These are phyloP conservation scores for Pseudonitzschia multistriata DNA, from an alignment of 108 stramenopile genomes.

Conservation along the genomic window DNA sequence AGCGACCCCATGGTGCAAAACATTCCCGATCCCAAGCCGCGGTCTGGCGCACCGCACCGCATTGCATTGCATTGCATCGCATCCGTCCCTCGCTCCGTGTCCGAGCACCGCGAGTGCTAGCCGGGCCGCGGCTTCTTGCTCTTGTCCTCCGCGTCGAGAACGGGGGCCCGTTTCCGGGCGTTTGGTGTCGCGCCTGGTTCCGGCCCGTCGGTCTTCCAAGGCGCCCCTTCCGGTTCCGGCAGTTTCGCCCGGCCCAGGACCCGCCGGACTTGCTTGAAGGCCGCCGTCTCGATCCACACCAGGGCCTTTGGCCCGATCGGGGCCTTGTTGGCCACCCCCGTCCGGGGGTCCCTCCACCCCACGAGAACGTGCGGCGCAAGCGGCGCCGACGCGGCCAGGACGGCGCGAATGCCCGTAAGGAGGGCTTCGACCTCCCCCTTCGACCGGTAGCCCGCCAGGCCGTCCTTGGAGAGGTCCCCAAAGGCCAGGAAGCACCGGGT, in stretches of 20 bases:
- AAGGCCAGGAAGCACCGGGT: too few species aligned
- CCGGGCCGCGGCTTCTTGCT: neutral
- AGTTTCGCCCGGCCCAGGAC: neutral
- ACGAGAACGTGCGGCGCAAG: neutral
- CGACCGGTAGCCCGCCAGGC: too few species aligned
- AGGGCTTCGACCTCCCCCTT: neutral
- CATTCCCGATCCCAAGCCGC: too few species aligned
- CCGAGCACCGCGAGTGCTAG: neutral
- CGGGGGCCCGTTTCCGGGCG: neutral
- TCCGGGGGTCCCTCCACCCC: slow-evolving; percentile 14
- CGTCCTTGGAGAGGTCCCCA: too few species aligned
- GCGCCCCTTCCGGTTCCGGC: neutral
- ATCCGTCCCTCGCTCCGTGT: too few species aligned
- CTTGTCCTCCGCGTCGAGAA: too few species aligned
- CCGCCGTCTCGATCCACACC: slow-evolving; percentile 20
- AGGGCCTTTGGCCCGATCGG: slow-evolving; percentile 6
- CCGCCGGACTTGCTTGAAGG: slow-evolving; percentile 23
- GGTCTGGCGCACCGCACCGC: neutral
- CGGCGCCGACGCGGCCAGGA: neutral
- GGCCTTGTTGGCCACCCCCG: neutral
- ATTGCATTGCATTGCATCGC: neutral
- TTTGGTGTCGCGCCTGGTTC: too few species aligned
- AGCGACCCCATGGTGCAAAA: too few species aligned
- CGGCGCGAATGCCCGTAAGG: neutral
- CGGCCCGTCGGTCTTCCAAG: too few species aligned